phyloP scores from a whole-genome alignment of 2,329 filamentous ascomycete species.

The Drechmeria coniospora region DNA sequence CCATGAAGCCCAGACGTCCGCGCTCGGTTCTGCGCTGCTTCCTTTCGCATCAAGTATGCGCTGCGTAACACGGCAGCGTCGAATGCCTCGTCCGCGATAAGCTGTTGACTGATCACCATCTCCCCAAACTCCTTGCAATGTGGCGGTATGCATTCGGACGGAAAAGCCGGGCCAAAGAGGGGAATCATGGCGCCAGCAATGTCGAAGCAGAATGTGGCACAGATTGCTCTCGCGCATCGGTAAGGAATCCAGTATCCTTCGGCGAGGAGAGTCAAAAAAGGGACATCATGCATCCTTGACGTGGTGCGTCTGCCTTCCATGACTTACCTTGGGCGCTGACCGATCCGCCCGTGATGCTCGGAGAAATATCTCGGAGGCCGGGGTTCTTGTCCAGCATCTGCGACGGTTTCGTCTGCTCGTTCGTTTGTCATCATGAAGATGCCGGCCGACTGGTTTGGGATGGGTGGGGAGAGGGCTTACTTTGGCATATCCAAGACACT shows the following conservation, averaged over 20 bases:
- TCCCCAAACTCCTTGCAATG: slow-evolving; percentile 47
- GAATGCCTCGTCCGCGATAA: slow-evolving; percentile 35
- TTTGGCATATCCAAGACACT: slow-evolving; percentile 77
- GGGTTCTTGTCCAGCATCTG: slow-evolving; percentile 68
- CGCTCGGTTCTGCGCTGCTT: not conserved
- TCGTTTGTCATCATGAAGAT: not conserved
- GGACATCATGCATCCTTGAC: too few relatives aligned
- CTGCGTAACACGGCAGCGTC: slow-evolving; percentile 20
- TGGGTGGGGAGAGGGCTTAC: slow-evolving; percentile 26
- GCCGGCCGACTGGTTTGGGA: not conserved
- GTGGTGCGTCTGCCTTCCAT: not conserved
- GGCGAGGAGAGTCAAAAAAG: too few relatives aligned
- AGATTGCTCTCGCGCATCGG: slow-evolving; percentile 69
- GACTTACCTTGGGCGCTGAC: slow-evolving; percentile 71
- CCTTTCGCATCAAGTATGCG: slow-evolving; percentile 1
- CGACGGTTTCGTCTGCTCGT: slow-evolving; percentile 62
- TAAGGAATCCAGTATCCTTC: slow-evolving; percentile 99
- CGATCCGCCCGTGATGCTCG: slow-evolving; percentile 88
- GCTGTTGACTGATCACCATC: slow-evolving; percentile 47
- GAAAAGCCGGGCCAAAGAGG: slow-evolving; percentile 75
- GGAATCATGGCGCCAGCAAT: slow-evolving; percentile 81
- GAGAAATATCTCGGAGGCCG: slow-evolving; percentile 74
- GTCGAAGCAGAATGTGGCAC: slow-evolving; percentile 73
- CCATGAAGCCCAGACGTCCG: not conserved
- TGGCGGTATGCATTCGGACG: slow-evolving; percentile 50